A percentile compares a stretch with the other conserved stretches of the same genome.
These are phyloP conservation scores for Fusarium sp. DNA, from an alignment of 2,329 filamentous ascomycete species.

Conservation along the genomic window DNA sequence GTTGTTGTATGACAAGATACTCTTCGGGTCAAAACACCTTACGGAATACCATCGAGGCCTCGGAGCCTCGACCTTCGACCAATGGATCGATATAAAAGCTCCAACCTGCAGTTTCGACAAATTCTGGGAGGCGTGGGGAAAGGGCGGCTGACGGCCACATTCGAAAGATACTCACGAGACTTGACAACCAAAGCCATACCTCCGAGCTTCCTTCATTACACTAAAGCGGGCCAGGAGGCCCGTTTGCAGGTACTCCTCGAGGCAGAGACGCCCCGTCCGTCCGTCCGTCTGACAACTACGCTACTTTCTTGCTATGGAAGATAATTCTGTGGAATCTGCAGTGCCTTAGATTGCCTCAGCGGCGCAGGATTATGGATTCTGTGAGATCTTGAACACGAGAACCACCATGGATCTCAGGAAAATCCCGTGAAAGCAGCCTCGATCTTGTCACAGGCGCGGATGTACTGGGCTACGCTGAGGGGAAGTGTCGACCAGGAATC, in stretches of 20 bases:
- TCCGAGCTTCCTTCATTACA: no score
- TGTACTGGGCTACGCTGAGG: no score
- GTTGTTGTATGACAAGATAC: background rate
- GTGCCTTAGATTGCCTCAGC: background rate
- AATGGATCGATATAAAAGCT: background rate
- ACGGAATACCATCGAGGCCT: background rate
- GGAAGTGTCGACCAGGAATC: no score
- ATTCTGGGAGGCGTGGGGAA: background rate
- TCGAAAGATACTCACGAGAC: no score
- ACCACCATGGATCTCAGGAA: background rate
- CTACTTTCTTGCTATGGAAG: background rate
- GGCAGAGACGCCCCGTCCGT: background rate
- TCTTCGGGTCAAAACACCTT: background rate
- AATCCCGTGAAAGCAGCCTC: no score
- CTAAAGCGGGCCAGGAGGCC: background rate
- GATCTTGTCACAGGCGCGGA: no score
- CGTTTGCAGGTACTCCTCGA: background rate
- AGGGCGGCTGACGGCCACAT: background rate
- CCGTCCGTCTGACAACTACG: background rate
- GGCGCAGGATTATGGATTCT: background rate
- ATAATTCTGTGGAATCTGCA: background rate
- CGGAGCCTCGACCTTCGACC: background rate
- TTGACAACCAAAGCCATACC: no score
- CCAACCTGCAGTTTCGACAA: background rate
- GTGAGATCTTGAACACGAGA: background rate